Conservation (phyloP, 108 stramenopile genomes). For the Cyclotella atomus region DNA sequence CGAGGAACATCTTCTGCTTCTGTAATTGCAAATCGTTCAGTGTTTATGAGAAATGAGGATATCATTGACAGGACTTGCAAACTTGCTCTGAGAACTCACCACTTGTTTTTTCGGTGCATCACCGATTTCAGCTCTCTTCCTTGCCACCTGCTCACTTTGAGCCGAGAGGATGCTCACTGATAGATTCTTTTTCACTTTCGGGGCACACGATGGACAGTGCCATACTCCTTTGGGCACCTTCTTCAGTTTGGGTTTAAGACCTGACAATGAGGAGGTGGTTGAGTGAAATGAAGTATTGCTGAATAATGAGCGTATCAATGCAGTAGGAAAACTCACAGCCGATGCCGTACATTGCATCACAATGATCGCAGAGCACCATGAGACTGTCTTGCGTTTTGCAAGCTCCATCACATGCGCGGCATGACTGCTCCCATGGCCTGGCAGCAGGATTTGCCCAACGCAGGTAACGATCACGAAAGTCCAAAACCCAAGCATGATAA, state of each 20-base stretch:
- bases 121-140: conserved; percentile 80
- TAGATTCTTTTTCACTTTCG: conserved; percentile 65
- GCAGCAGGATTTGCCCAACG: conserved; percentile 84
- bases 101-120: conserved; percentile 81
- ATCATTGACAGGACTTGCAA: too few species aligned
- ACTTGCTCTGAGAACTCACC: not conserved
- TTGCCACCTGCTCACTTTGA: conserved; percentile 75
- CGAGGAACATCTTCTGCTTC: conserved; percentile 86
- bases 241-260: conserved; percentile 69
- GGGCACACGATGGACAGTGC: conserved; percentile 88
- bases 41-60: too few species aligned
- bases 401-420: conserved; percentile 72
- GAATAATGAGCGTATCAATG: too few species aligned
- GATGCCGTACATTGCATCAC: conserved; percentile 84
- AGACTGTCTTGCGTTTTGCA: conserved; percentile 71
- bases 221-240: conserved; percentile 79
- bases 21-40: not conserved
- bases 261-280: not conserved
- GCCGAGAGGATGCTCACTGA: conserved; percentile 79
- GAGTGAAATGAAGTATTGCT: not conserved
- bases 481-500: conserved; percentile 90
- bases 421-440: conserved; percentile 88
- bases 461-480: conserved; percentile 84
- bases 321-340: conserved; percentile 58
- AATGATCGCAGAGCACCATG: conserved; percentile 90